Percentiles rank a stretch among this genome's conserved stretches.
Evolutionary conservation across 164 flowering plant genomes (phyloP).

Genomic region (Sedum album): DNA sequence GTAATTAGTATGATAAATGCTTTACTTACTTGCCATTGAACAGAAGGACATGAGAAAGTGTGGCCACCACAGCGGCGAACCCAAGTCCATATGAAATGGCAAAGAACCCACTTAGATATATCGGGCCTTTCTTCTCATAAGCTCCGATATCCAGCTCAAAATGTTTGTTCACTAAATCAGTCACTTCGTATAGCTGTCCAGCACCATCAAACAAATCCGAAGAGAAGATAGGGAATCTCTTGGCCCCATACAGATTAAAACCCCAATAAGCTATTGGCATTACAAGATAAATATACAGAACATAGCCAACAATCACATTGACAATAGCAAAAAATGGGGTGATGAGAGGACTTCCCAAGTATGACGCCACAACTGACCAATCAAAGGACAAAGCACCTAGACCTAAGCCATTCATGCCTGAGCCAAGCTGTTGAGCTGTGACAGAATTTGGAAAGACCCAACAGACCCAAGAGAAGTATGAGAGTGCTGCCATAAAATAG

Average conservation of each 20-base stretch:
- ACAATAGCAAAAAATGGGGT: conserved; percentile 16
- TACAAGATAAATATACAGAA: background rate
- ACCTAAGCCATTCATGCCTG: conserved; percentile 13
- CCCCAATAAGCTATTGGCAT: conserved; percentile 16
- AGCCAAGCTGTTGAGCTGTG: conserved; percentile 16
- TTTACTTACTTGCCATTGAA: conserved; percentile 46
- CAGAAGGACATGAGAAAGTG: conserved; percentile 45
- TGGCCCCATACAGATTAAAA: conserved; percentile 11
- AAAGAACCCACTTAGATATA: conserved; percentile 42
- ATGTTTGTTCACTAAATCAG: conserved; percentile 34
- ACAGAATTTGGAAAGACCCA: conserved; percentile 15
- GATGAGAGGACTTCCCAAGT: conserved; percentile 12
- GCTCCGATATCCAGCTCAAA: conserved; percentile 32
- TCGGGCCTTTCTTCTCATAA: conserved; percentile 28
- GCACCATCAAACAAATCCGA: conserved; percentile 21
- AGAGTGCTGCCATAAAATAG: conserved; percentile 13
- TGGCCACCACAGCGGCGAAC: conserved; percentile 49
- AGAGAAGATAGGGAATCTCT: conserved; percentile 14
- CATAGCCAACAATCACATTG: conserved; percentile 12
- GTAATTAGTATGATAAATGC: background rate
- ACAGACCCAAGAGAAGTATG: conserved; percentile 13
- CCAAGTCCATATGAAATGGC: conserved; percentile 49
- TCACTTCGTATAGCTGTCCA: conserved; percentile 29
- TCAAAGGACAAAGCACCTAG: conserved; percentile 12
- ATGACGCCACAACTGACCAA: conserved; percentile 15